Evolutionary conservation across 371 early-diverging fungal genomes (phyloP), one percentile per base, ranked within the genome.

Genomic region (Lichtheimia ornata): DNA sequence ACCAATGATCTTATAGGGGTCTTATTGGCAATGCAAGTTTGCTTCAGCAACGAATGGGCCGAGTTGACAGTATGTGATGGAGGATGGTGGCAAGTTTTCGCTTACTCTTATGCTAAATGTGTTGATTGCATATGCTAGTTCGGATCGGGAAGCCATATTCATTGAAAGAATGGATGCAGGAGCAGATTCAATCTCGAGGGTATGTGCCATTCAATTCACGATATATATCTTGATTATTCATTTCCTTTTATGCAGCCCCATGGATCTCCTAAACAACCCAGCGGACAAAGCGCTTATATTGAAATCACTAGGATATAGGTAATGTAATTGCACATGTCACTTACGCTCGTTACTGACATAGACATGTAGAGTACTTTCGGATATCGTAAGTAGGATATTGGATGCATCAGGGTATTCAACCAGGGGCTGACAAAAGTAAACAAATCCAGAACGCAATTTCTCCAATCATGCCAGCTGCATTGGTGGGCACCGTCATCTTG

Each of bases 381-480:
- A 86, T 64, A 88, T 88, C 57, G 84, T 82, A 75, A 77, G 83
- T 65, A 24, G n/a, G 22, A 7, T 2, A 49, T 43, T 15, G 30
- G n/a, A 27, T n/a, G 11, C 2, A 30, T 27, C 18, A 47, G 28
- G 54, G 40, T 41, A 7, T 40, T 35, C 22, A 44, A 22, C 25
- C 3, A 24, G 27, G 7, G 22, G 15, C 50, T 49, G 24, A 53
- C 50, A 52, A 53, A 24, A 43, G 20, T 14, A 4, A 47, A 15
- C 40, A 27, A 17, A 5, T 50, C 42, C 62, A 84, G 81, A 88
- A 87, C 66, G 64, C 77, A 2, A 82, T 81, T 56, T 76, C 86
- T 3, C 91, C 91, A 28, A 85, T 92, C 6, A 94, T 92, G 93
- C 92, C 94, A 7, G 90, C 93, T 5, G 91, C 91, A 6, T 72